Evolutionary conservation across 805 yeast genomes (phyloP), one percentile per base, ranked within the genome.

Genomic region (Barnettozyma populi): DNA sequence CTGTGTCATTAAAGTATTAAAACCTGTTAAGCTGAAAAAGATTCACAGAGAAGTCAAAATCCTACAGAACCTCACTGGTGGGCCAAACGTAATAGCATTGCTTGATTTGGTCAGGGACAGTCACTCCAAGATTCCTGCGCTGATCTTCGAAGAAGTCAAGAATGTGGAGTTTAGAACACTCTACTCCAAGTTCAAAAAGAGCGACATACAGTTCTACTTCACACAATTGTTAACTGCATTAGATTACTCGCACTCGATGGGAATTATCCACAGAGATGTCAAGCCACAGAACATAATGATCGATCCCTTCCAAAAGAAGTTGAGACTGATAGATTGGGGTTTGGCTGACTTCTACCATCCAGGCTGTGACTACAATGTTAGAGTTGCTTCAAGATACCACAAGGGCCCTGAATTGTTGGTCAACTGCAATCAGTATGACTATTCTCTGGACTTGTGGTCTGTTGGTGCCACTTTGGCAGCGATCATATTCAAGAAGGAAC

Each of bases 231-330:
- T 90, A 52, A 82, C 78, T 57, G 97, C 97, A 11, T 73, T 90
- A 56, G 96, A 90, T 63, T 90, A 79, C 64, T 82, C 90, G 36
- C 97, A 90, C 67, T 86, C 96, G 11, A 86, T 86, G 89, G 97
- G 97, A 20, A 88, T 90, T 51, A 90, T 90, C 82, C 97, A 90
- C 63, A 75, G 97, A 63, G 97, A 90, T 67, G 96, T 90, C 47
- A 90, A 90, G 66, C 97, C 97, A 10, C 96, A 90, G 60, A 90
- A 90, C 66, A 86, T 90, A 53, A 90, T 90, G 96, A 90, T 90
- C 56, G 97, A 90, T 65, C 96, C 87, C 47, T 70, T 75, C 51
- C 76, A 74, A 52, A 80, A 70, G 65, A 80, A 78, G 60, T 69
- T 90, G 56, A 77, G 96, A 53, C 75, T 90, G 54, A 90, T 90